Evolutionary conservation across 2,329 filamentous ascomycete genomes (phyloP).

Genomic region (Lasiodiplodia theobromae): DNA sequence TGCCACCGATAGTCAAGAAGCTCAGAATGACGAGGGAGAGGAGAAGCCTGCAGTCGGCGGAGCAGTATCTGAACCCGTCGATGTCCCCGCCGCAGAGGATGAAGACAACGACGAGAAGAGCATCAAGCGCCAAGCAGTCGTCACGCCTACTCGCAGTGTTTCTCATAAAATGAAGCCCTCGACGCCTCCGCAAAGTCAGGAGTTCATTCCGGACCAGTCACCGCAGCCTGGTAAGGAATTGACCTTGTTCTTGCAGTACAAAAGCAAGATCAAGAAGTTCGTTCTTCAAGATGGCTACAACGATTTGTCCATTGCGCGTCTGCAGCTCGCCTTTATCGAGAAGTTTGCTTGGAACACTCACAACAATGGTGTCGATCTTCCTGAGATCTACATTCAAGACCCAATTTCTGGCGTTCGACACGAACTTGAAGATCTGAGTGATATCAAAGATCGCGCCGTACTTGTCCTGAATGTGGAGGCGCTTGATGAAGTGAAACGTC

Average conservation of each 20-base stretch:
- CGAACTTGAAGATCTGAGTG: slow-evolving; percentile 89
- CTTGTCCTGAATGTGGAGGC: slow-evolving; percentile 93
- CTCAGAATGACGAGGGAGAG: slow-evolving; percentile 32
- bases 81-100: slow-evolving; percentile 41
- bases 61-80: slow-evolving; percentile 46
- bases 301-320: slow-evolving; percentile 82
- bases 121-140: slow-evolving; percentile 32
- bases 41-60: slow-evolving; percentile 42
- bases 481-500: slow-evolving; percentile 93
- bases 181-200: slow-evolving; percentile 49
- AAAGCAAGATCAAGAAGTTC: slow-evolving; percentile 96
- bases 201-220: slow-evolving; percentile 61
- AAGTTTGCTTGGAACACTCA: slow-evolving; percentile 99
- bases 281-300: slow-evolving; percentile 83
- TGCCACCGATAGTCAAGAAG: slow-evolving; percentile 68
- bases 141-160: slow-evolving; percentile 39
- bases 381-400: slow-evolving; percentile 98
- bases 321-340: slow-evolving; percentile 97
- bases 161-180: slow-evolving; percentile 46
- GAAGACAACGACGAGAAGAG: slow-evolving; percentile 37
- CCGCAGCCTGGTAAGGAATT: slow-evolving; percentile 84
- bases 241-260: slow-evolving; percentile 94
- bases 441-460: slow-evolving; percentile 94
- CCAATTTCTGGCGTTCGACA: slow-evolving; percentile 95
- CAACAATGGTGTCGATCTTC: slow-evolving; percentile 87